Evolutionary conservation across 495 filamentous ascomycete species (phyloP).

Genomic region (Hypoxylon lienhwacheense): DNA sequence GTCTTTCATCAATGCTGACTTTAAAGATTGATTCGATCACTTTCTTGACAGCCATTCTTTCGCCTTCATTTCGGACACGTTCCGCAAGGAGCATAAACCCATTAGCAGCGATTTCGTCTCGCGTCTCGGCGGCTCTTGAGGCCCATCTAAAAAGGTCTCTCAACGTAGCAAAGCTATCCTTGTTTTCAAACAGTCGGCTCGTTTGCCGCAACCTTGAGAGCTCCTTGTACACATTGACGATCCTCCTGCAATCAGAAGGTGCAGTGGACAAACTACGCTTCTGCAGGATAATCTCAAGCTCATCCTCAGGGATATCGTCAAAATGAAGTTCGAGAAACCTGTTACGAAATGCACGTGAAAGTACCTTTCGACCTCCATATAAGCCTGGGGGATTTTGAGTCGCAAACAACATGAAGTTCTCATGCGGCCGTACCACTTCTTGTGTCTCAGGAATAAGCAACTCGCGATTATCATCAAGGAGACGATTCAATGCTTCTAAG

Average conservation of each 20-base stretch:
- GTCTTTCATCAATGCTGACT: constrained; percentile 71
- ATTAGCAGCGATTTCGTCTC: constrained; percentile 85
- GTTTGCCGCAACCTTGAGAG: constrained; percentile 86
- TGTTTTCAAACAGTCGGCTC: constrained; percentile 90
- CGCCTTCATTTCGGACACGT: constrained; percentile 87
- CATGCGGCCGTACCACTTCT: constrained; percentile 84
- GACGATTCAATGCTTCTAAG: constrained; percentile 88
- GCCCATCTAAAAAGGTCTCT: constrained; percentile 98
- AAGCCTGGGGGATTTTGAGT: constrained; percentile 96
- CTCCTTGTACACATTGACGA: constrained; percentile 92
- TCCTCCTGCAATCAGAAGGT: constrained; percentile 84
- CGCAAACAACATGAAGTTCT: constrained; percentile 98
- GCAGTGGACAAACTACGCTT: constrained; percentile 82
- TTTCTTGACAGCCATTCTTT: constrained; percentile 77
- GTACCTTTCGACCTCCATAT: constrained; percentile 89
- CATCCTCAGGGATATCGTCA: constrained; percentile 94
- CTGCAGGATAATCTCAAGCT: constrained; percentile 89
- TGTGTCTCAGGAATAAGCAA: constrained; percentile 97
- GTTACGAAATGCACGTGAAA: constrained; percentile 94
- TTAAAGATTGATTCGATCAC: constrained; percentile 94
- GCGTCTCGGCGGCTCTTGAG: constrained; percentile 77
- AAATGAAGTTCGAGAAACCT: constrained; percentile 97
- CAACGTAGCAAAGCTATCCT: constrained; percentile 94
- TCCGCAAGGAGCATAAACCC: constrained; percentile 96
- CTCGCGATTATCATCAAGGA: constrained; percentile 97